Conservation (phyloP, 169 alveolate genomes). For the Plasmodium gaboni region DNA sequence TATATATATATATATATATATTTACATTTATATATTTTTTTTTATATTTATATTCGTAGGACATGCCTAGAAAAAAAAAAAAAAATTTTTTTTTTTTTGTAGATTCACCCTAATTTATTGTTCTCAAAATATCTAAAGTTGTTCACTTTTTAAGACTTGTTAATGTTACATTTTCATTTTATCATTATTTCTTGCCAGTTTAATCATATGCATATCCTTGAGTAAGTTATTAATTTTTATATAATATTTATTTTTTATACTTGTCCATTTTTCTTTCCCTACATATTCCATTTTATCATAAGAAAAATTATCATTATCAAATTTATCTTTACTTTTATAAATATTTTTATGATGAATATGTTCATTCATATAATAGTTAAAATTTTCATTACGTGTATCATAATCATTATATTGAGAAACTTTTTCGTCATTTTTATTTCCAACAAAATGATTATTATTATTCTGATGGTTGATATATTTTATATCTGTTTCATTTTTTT, state of each 20-base stretch:
- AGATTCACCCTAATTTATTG: no score
- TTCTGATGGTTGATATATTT: not conserved
- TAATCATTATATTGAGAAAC: not conserved
- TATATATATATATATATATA: no score
- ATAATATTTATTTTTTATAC: conserved; percentile 46
- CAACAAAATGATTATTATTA: no score
- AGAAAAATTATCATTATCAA: not conserved
- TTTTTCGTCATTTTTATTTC: not conserved
- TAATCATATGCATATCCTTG: conserved; percentile 33
- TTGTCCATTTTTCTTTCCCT: conserved; percentile 4
- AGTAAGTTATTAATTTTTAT: conserved; percentile 38
- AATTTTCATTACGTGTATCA: not conserved
- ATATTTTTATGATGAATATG: not conserved
- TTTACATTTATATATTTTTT: no score
- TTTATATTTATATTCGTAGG: no score
- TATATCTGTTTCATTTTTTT: not conserved
- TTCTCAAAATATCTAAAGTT: no score
- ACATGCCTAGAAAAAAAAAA: no score
- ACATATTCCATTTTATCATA: conserved; percentile 11
- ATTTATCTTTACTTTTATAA: not conserved
- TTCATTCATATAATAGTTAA: not conserved
- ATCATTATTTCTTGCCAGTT: conserved; percentile 44
- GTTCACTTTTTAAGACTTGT: no score
- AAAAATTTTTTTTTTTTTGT: no score
- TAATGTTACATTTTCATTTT: not conserved